Percentiles rank a stretch among this genome's conserved stretches.
phyloP scores from a whole-genome alignment of 2,329 filamentous ascomycete species.

The Nemania sp. region DNA sequence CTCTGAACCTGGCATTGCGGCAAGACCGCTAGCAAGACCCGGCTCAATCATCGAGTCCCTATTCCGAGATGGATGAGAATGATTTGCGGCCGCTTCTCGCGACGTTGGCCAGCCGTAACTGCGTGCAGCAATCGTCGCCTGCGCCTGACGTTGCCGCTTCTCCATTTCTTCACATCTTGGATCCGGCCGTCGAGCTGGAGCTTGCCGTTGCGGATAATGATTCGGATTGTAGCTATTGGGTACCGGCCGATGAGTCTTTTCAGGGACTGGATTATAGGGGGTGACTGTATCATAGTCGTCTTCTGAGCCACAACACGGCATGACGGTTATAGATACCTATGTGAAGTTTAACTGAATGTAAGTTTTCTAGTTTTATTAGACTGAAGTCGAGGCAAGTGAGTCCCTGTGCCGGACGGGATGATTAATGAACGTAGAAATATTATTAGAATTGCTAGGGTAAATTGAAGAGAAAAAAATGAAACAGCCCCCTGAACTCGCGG shows the following conservation, averaged over 20 bases:
- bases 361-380: not conserved
- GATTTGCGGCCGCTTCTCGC: not conserved
- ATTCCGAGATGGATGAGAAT: not conserved
- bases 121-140: constrained; percentile 26
- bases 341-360: not conserved
- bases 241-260: no score
- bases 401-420: no score
- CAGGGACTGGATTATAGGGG: not conserved
- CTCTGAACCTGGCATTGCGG: constrained; percentile 29
- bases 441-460: no score
- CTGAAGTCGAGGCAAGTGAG: no score
- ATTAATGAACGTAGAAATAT: no score
- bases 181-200: not conserved
- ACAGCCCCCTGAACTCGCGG: no score
- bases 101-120: constrained; percentile 29
- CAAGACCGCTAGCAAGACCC: constrained; percentile 14
- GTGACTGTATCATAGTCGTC: not conserved
- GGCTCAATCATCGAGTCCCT: constrained; percentile 33
- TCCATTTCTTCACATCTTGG: constrained; percentile 8
- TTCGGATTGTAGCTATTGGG: not conserved
- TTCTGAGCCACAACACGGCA: not conserved
- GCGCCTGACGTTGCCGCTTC: constrained; percentile 19
- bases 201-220: not conserved
- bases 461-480: no score
- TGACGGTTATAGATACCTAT: not conserved